Evolutionary conservation across 805 yeast genomes (phyloP).

Genomic region (Ogataea pilisensis): DNA sequence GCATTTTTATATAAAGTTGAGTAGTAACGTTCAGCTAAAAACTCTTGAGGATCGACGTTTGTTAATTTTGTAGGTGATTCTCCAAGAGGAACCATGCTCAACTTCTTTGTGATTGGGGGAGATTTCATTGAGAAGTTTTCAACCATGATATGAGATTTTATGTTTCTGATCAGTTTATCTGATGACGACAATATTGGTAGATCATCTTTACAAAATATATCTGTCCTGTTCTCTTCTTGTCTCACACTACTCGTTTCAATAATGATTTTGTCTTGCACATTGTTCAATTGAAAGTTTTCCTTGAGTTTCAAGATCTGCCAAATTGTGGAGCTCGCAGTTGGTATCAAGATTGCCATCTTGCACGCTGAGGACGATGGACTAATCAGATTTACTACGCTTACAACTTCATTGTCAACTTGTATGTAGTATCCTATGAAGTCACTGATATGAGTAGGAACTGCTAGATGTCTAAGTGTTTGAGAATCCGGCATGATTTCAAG

Average conservation of each 20-base stretch:
- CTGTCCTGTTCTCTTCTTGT: not conserved
- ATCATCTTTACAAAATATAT: not conserved
- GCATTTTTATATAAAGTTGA: constrained; percentile 24
- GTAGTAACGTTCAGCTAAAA: constrained; percentile 25
- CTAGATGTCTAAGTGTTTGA: not conserved
- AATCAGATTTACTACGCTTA: not conserved
- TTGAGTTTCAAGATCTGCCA: constrained; percentile 8
- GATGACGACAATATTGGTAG: not conserved
- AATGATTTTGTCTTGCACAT: not conserved
- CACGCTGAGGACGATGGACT: not conserved
- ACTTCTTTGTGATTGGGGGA: constrained; percentile 1
- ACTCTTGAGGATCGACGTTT: constrained; percentile 25
- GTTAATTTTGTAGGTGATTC: constrained; percentile 13
- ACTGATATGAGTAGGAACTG: not conserved
- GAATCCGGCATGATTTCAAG: constrained; percentile 7
- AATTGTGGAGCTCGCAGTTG: constrained; percentile 2
- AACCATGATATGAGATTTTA: not conserved
- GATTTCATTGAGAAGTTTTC: constrained; percentile 9
- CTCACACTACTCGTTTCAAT: not conserved
- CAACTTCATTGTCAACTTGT: not conserved
- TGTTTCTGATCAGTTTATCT: not conserved
- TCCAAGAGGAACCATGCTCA: not conserved
- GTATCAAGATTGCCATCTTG: constrained; percentile 5
- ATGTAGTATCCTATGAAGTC: constrained; percentile 8
- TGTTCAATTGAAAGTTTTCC: not conserved